Percentiles rank a stretch among this genome's conserved stretches.
phyloP scores from a whole-genome alignment of 208 protist genomes.

The Trichomonas tenax region DNA sequence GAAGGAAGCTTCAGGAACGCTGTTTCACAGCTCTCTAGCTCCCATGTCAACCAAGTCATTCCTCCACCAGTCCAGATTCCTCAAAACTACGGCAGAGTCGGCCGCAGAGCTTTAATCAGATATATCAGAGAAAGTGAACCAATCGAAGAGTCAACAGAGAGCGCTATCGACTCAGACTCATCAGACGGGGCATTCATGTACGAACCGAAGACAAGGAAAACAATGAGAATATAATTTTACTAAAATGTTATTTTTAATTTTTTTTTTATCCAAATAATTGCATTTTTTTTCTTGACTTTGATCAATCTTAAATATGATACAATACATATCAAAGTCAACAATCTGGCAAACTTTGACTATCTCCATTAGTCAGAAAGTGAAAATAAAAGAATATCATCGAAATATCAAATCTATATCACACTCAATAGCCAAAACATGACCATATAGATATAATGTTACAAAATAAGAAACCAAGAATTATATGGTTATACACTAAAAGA shows the following conservation, averaged over 20 bases:
- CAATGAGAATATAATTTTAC: neutral
- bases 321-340: too few species aligned
- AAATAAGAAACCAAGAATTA: too few species aligned
- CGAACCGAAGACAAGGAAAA: neutral
- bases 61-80: neutral
- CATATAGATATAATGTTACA: too few species aligned
- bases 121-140: neutral
- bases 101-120: neutral
- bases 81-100: neutral
- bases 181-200: neutral
- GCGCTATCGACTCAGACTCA: neutral
- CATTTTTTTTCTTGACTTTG: too few species aligned
- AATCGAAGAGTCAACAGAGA: neutral
- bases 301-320: too few species aligned
- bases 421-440: too few species aligned
- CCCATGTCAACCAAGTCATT: neutral
- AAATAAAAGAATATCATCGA: too few species aligned
- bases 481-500: too few species aligned
- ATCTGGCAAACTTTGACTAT: too few species aligned
- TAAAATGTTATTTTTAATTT: neutral
- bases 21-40: neutral
- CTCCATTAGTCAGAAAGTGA: too few species aligned
- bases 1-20: neutral
- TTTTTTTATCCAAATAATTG: neutral
- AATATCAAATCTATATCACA: too few species aligned